These are phyloP conservation scores for Exophiala viscosa DNA, from an alignment of 2,329 filamentous ascomycete genomes.

Conservation along the genomic window DNA sequence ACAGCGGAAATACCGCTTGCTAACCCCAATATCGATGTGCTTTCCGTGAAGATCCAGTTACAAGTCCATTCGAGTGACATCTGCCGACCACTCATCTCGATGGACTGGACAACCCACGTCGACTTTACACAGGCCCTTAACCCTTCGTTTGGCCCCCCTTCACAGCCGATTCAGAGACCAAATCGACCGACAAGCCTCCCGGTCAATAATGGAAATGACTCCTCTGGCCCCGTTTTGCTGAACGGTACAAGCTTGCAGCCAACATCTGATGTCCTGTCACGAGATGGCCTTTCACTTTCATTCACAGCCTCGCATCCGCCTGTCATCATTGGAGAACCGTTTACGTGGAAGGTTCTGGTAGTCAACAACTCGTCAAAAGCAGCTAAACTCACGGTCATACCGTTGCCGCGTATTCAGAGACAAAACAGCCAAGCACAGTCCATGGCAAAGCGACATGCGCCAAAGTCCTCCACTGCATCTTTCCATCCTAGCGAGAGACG, in stretches of 20 bases:
- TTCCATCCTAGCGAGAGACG: constrained; percentile 25
- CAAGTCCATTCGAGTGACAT: constrained; percentile 39
- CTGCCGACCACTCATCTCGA: constrained; percentile 44
- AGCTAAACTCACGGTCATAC: constrained; percentile 54
- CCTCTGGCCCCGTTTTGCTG: constrained; percentile 11
- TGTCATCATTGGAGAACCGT: constrained; percentile 50
- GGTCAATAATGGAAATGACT: constrained; percentile 24
- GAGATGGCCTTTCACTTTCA: constrained; percentile 47
- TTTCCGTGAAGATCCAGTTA: constrained; percentile 48
- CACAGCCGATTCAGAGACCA: constrained; percentile 43
- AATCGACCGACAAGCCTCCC: constrained; percentile 45
- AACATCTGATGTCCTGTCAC: constrained; percentile 1
- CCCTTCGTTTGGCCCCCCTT: constrained; percentile 45
- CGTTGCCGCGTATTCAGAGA: constrained; percentile 40
- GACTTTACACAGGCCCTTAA: constrained; percentile 48
- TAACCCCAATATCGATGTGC: constrained; percentile 34
- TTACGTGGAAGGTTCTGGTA: constrained; percentile 56
- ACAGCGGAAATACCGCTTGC: constrained; percentile 15
- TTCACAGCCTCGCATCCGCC: constrained; percentile 49
- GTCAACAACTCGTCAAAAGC: constrained; percentile 55
- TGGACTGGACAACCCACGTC: constrained; percentile 48
- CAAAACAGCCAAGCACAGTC: constrained; percentile 30
- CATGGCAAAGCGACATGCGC: constrained; percentile 37
- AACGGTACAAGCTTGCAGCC: constrained; percentile 17
- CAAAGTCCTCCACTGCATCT: constrained; percentile 47